These are phyloP conservation scores for Claviceps quebecensis DNA, from an alignment of 2,329 filamentous ascomycete species.

Conservation along the genomic window DNA sequence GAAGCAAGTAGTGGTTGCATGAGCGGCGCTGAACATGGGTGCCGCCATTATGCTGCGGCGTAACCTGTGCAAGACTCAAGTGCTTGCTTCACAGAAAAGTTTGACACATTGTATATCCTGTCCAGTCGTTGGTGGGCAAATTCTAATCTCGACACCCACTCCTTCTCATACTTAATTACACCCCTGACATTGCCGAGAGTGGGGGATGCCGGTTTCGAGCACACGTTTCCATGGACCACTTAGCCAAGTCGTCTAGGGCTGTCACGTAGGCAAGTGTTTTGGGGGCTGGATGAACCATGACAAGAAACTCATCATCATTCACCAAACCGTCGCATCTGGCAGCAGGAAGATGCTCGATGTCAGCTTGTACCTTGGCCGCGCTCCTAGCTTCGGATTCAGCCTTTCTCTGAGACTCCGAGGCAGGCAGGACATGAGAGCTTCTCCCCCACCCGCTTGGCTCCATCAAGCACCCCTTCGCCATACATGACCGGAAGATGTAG, in stretches of 20 bases:
- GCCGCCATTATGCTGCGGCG: constrained; percentile 6
- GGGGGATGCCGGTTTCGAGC: constrained; percentile 3
- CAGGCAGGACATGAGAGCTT: neutral
- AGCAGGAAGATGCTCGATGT: neutral
- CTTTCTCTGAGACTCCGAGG: neutral
- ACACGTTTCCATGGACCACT: neutral
- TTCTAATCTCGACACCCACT: constrained; percentile 4
- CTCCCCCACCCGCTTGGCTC: neutral
- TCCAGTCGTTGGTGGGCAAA: constrained; percentile 3
- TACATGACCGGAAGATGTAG: neutral
- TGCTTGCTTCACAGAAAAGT: constrained; percentile 6
- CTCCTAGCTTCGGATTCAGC: neutral
- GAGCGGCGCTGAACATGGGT: constrained; percentile 7
- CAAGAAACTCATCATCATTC: constrained; percentile 1
- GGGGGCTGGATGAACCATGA: constrained; percentile 2
- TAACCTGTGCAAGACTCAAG: constrained; percentile 4
- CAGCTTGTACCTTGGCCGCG: neutral
- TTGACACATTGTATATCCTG: constrained; percentile 6
- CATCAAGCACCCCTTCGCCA: neutral
- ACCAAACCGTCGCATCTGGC: constrained; percentile 5
- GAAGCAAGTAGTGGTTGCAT: constrained; percentile 8
- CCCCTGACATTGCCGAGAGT: constrained; percentile 3
- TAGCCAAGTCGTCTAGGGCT: constrained; percentile 1
- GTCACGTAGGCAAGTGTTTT: neutral
- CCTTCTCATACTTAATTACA: constrained; percentile 1